Evolutionary conservation across 2,329 filamentous ascomycete species (phyloP), one percentile per base, ranked within the genome.

Genomic region (Aspergillaceae sp.): DNA sequence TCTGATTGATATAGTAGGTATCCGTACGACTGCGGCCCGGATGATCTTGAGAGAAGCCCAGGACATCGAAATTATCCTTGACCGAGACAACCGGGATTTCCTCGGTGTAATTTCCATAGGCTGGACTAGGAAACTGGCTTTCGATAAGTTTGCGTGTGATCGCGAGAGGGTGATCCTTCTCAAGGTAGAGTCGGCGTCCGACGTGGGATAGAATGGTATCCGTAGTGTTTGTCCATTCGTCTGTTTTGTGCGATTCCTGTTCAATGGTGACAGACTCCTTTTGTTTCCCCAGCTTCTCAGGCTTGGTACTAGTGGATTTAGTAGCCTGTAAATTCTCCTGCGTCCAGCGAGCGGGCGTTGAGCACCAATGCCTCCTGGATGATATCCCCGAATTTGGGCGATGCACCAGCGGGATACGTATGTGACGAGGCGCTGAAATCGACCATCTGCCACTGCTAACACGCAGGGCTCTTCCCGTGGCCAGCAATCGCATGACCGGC

Each of bases 121-220:
- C 79, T 1, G 85, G 80, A 3, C 64, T 63, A 0, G 87, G 83
- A 64, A 97, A 98, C 51, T 84, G 83, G 45, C 87, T 88, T 71
- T 97, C 87, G 61, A 98, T 94, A 51, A 98, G 84, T 58, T 89
- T 81, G 35, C 92, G 83, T 7, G 92, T 97, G 59, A 97, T 94
- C 55, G 80, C 81, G 33, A 98, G 76, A 27, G 92, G 92, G 62
- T 98, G 92, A 67, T 95, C 83, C 50, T 83, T 79, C 61, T 92
- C 82, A n/a, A 94, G 77, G 67, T 98, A 92, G n/a, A 98, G 76
- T 45, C 79, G 82, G 51, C 88, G 84, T 41, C 82, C 77, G 41
- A 94, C 78, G 47, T 86, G 81, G 26, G 81, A 74, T 41, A 89
- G 71, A 51, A 98, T 90, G 46, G 83, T 84, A 28, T 77, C 58